These are phyloP conservation scores for Lathyrus tuberosus DNA, from an alignment of 306 rosid species.

Conservation along the genomic window DNA sequence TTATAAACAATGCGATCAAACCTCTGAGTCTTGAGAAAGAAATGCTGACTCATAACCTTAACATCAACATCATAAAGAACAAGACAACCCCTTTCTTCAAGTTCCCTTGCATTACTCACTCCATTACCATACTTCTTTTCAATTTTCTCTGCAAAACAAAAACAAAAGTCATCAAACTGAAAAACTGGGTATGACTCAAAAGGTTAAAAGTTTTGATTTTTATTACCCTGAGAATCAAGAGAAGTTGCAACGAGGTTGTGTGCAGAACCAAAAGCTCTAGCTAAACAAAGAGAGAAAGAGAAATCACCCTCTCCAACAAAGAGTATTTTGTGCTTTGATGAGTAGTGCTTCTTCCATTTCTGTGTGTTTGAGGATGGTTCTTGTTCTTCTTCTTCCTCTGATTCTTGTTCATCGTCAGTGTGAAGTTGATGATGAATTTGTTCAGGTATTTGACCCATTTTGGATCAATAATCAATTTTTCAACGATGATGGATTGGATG, in stretches of 20 bases:
- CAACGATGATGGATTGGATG: too few relatives aligned
- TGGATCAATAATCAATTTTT: not conserved
- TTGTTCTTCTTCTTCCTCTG: constrained; percentile 37
- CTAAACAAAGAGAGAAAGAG: constrained; percentile 68
- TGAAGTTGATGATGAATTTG: constrained; percentile 9
- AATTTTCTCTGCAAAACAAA: constrained; percentile 47
- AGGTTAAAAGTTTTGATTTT: constrained; percentile 13
- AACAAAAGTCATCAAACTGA: not conserved
- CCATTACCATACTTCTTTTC: constrained; percentile 66
- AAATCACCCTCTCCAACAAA: constrained; percentile 89
- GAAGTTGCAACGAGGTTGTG: constrained; percentile 75
- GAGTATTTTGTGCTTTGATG: constrained; percentile 65
- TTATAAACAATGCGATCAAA: constrained; percentile 79
- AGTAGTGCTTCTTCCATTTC: constrained; percentile 76
- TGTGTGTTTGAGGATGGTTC: constrained; percentile 33
- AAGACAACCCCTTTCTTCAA: constrained; percentile 67
- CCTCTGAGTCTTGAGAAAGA: constrained; percentile 80
- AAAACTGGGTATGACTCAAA: constrained; percentile 33
- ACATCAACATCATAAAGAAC: constrained; percentile 69
- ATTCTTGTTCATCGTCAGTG: constrained; percentile 20
- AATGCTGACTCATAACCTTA: constrained; percentile 65
- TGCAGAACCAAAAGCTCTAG: constrained; percentile 63
- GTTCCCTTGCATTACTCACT: constrained; percentile 63
- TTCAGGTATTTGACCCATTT: constrained; percentile 28
- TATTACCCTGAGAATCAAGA: constrained; percentile 66